Percentiles rank a stretch among this genome's conserved stretches.
Evolutionary conservation across 2,329 filamentous ascomycete genomes (phyloP).

Genomic region (Plenodomus biglobosus): DNA sequence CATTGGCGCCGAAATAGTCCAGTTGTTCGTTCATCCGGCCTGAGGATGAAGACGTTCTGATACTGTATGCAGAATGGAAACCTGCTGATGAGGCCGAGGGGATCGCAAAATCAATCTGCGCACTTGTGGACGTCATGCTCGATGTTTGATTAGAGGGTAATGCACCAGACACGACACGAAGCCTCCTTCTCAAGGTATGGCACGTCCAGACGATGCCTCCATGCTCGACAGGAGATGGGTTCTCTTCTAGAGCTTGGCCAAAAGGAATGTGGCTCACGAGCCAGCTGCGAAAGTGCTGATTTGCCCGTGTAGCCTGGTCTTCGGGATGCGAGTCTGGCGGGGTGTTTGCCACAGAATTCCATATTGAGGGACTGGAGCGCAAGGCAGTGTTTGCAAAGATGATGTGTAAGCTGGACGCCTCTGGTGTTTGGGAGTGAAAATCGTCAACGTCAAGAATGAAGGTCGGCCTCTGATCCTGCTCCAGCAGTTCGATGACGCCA

Average conservation of each 20-base stretch:
- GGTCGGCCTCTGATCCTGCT: constrained; percentile 74
- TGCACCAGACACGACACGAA: constrained; percentile 66
- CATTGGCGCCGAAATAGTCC: constrained; percentile 48
- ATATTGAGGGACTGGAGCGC: constrained; percentile 57
- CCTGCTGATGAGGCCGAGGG: constrained; percentile 26
- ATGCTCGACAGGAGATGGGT: constrained; percentile 56
- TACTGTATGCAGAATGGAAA: constrained; percentile 11
- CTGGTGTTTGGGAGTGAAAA: constrained; percentile 55
- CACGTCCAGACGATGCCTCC: constrained; percentile 70
- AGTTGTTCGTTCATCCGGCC: constrained; percentile 30
- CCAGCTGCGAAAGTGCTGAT: constrained; percentile 68
- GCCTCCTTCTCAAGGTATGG: constrained; percentile 67
- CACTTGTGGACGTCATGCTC: constrained; percentile 40
- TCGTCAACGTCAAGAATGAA: constrained; percentile 72
- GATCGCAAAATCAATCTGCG: constrained; percentile 30
- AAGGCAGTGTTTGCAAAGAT: constrained; percentile 70
- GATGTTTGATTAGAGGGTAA: constrained; percentile 11
- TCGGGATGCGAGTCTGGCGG: constrained; percentile 25
- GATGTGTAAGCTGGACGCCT: constrained; percentile 56
- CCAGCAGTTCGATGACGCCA: constrained; percentile 70
- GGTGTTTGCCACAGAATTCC: constrained; percentile 59
- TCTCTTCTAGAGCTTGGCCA: constrained; percentile 55
- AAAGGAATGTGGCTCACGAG: constrained; percentile 59
- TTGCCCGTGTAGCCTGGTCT: constrained; percentile 41
- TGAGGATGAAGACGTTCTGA: constrained; percentile 14